phyloP scores from a whole-genome alignment of 768 basidiomycete genomes.

The Tylopilus felleus region DNA sequence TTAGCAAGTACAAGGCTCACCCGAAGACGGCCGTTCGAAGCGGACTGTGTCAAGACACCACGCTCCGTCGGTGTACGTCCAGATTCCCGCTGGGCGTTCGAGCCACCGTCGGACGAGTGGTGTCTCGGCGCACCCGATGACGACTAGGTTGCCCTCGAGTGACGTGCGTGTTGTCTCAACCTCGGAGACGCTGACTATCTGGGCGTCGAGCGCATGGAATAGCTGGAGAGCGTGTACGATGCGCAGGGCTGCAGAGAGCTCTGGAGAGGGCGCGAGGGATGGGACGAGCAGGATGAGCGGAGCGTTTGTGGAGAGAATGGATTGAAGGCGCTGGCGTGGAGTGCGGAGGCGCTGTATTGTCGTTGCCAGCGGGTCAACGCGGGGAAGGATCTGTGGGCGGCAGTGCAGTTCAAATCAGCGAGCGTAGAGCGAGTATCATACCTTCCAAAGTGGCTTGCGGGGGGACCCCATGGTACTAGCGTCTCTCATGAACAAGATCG shows the following conservation, averaged over 20 bases:
- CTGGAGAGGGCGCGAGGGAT: constrained; percentile 28
- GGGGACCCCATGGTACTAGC: background rate
- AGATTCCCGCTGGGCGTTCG: constrained; percentile 10
- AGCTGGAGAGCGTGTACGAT: constrained; percentile 64
- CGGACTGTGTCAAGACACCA: constrained; percentile 14
- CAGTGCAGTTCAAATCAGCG: background rate
- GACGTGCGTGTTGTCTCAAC: constrained; percentile 18
- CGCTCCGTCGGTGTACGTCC: constrained; percentile 19
- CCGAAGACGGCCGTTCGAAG: constrained; percentile 23
- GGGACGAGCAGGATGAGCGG: constrained; percentile 59
- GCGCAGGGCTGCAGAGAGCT: constrained; percentile 56
- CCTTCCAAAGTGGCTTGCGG: constrained; percentile 21
- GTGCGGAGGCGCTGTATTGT: background rate
- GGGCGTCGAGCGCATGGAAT: constrained; percentile 68
- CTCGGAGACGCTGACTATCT: constrained; percentile 46
- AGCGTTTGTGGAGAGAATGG: constrained; percentile 52
- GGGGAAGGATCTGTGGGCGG: constrained; percentile 5
- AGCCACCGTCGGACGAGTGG: constrained; percentile 35
- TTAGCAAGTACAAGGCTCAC: background rate
- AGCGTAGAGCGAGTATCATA: background rate
- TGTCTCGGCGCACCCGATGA: constrained; percentile 47
- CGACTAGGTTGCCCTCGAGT: constrained; percentile 51
- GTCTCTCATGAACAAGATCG: constrained; percentile 12
- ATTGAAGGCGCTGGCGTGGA: constrained; percentile 50
- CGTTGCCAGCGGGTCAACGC: background rate